These are phyloP conservation scores for Adansonia rubrostipa DNA, from an alignment of 441 rosid genomes.

Conservation along the genomic window DNA sequence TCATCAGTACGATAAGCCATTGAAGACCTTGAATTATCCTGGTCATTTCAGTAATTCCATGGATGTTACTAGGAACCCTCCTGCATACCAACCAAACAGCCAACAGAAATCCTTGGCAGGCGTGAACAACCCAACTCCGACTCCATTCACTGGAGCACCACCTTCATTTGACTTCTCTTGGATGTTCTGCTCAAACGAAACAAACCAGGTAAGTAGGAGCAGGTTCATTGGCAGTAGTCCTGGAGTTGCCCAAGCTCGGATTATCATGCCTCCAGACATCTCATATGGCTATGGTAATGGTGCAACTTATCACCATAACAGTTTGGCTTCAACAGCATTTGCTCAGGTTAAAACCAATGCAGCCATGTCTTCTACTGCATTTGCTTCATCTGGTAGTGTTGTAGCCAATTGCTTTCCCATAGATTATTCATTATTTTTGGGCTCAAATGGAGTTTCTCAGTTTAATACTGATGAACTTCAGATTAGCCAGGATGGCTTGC, in stretches of 20 bases:
- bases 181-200: constrained; percentile 17
- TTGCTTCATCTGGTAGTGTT: constrained; percentile 13
- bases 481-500: constrained; percentile 13
- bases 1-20: constrained; percentile 28
- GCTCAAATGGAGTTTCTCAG: constrained; percentile 20
- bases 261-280: constrained; percentile 20
- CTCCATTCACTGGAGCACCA: constrained; percentile 19
- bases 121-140: constrained; percentile 23
- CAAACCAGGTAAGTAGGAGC: constrained; percentile 19
- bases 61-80: constrained; percentile 10
- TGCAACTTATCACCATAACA: constrained; percentile 24
- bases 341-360: constrained; percentile 7
- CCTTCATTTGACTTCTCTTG: constrained; percentile 14
- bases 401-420: constrained; percentile 21
- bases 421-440: constrained; percentile 27
- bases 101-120: constrained; percentile 19
- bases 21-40: constrained; percentile 19
- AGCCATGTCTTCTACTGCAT: constrained; percentile 11
- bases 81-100: not conserved
- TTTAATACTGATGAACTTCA: constrained; percentile 17
- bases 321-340: constrained; percentile 16
- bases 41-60: constrained; percentile 18
- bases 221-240: constrained; percentile 24
- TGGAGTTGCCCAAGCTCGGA: constrained; percentile 26
- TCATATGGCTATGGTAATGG: constrained; percentile 5